Evolutionary conservation across 1,284 basidiomycete genomes (phyloP), one percentile per base, ranked within the genome.

Genomic region (Pisolithus thermaeus): DNA sequence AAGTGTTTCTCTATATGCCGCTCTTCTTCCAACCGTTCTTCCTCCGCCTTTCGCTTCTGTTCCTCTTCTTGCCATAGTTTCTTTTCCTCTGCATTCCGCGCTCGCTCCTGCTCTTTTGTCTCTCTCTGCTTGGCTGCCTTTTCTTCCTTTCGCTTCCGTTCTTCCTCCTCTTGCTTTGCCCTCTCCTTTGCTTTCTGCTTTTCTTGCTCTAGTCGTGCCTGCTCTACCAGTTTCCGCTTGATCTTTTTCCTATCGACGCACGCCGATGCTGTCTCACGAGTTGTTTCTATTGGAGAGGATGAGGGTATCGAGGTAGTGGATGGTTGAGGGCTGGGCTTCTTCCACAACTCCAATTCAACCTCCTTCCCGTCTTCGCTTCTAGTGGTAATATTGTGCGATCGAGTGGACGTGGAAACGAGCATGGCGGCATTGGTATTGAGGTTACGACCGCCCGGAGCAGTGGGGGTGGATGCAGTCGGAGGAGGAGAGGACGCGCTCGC

Each of bases 401-500:
- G 56, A 1, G 59, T 22, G 27, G 6, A 4, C 28, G 58, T 64
- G 6, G 87, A 85, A 12, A 87, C 79, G 62, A 89, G 88, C 1
- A 83, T 62, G 53, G 67, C 76, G 1, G 86, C 84, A 58, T 74
- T 75, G 7, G 78, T 77, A 61, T 82, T 87, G 50, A 88, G 71
- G 11, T 76, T 71, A 47, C 65, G 71, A 45, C 61, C 62, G 11
- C 68, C 61, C 9, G 75, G 69, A 28, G 67, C 69, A n/a, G 70
- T 66, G 7, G 75, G 58, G 0, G 79, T 69, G 1, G 80, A 76
- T 2, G 84, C 83, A 1, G 86, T 85, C 5, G 83, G 74, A n/a
- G 86, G 84, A 1, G 85, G 81, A 0, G 85, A 83, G 2, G 81
- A 75, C 5, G 84, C 70, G 49, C 69, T 70, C 14, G 80, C 73